Evolutionary conservation across 352 stramenopile species (phyloP), one percentile per base, ranked within the genome.

Genomic region (Phytophthora sp.): DNA sequence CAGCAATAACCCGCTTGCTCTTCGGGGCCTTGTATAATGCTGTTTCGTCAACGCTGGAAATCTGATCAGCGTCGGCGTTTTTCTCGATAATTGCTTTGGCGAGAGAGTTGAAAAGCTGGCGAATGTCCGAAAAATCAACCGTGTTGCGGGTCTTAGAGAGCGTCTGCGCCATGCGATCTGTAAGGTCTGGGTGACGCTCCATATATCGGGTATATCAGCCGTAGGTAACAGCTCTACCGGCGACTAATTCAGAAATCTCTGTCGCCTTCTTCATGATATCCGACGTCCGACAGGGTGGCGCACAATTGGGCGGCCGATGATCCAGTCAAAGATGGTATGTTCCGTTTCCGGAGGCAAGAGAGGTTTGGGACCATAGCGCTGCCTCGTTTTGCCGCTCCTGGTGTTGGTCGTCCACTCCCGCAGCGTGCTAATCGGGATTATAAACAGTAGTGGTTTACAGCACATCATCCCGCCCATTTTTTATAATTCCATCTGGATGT

Each of bases 281-380:
- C 20, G 21, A 18, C 41, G 20, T 4, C 21, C 41, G 8, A 47
- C 20, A 9, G 41, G 20, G 4, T 47, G 41, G 21, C 20, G 41
- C 18, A 47, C 41, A 18, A 47, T 47, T 29, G 16, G 41, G 20
- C 41, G 41, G 4, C 0, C 20, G 18, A 47, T 30, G 0, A 47
- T 24, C 41, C 21, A 47, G 16, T 47, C 41, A 7, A 30, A 21
- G 12, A 47, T 29, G 20, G 41, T 21, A 21, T 47, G 20, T 15
- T 47, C 41, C 23, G 41, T 13, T 7, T 47, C 41, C n/a, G n/a
- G n/a, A n/a, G n/a, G 88, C 64, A 88, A 89, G 57, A 70, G n/a
- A n/a, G n/a, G n/a, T n/a, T n/a, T n/a, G n/a, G n/a, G n/a, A n/a
- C n/a, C n/a, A n/a, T n/a, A n/a, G n/a, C n/a, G n/a, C n/a, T n/a